Percentiles rank a stretch among this genome's conserved stretches.
Conservation (phyloP, 2,329 filamentous ascomycete genomes). For the Niveomyces coronatus region DNA sequence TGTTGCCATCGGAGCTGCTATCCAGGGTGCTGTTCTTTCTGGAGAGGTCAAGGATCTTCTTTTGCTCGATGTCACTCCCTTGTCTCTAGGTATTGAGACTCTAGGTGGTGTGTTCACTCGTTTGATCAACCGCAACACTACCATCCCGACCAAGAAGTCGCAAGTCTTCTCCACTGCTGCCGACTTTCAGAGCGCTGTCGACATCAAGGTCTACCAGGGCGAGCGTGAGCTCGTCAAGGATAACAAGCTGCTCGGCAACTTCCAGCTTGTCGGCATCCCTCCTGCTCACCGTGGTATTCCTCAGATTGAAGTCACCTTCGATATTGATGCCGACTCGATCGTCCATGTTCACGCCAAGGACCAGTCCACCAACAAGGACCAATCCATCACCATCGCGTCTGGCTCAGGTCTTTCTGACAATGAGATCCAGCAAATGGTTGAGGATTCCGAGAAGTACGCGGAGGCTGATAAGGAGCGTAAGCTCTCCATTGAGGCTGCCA, state of each 20-base stretch:
- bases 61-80: constrained; percentile 87
- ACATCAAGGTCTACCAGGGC: constrained; percentile 99
- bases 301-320: constrained; percentile 95
- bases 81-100: constrained; percentile 97
- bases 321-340: constrained; percentile 96
- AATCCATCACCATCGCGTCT: constrained; percentile 97
- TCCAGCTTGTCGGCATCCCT: constrained; percentile 96
- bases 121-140: constrained; percentile 98
- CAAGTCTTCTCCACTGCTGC: constrained; percentile 96
- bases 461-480: constrained; percentile 96
- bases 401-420: constrained; percentile 90
- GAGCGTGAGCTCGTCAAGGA: constrained; percentile 98
- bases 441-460: constrained; percentile 94
- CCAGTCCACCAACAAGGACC: constrained; percentile 98
- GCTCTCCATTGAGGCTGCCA: constrained; percentile 87
- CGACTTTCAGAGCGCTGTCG: constrained; percentile 96
- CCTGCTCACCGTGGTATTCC: constrained; percentile 93
- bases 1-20: constrained; percentile 92
- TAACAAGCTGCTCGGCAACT: constrained; percentile 98
- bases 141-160: constrained; percentile 98
- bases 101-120: constrained; percentile 96
- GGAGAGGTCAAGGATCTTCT: constrained; percentile 95
- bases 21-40: constrained; percentile 92
- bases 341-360: constrained; percentile 98
- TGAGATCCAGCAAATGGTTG: constrained; percentile 96